These are phyloP conservation scores for Torulaspora pretoriensis DNA, from an alignment of 1,139 yeast genomes.

Conservation along the genomic window DNA sequence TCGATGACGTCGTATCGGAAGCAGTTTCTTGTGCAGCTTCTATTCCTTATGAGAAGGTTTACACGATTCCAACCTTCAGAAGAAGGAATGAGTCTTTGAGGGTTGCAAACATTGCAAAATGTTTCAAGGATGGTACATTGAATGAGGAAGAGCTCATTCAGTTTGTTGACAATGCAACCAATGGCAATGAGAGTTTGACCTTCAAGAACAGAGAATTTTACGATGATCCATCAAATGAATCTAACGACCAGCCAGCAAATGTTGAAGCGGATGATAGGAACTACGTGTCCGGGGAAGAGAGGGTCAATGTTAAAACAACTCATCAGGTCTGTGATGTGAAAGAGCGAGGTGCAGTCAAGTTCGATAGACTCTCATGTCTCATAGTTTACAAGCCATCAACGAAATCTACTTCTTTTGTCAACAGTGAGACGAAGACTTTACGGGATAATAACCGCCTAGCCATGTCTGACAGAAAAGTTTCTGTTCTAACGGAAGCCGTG, in stretches of 20 bases:
- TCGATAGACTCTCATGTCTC: conserved; percentile 26
- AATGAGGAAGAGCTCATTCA: conserved; percentile 18
- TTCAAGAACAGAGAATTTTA: conserved; percentile 23
- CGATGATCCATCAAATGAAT: conserved; percentile 11
- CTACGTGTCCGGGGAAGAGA: not conserved
- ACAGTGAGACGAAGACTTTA: not conserved
- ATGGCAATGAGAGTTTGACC: conserved; percentile 11
- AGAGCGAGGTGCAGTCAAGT: conserved; percentile 22
- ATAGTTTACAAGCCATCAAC: conserved; percentile 26
- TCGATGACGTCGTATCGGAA: not conserved
- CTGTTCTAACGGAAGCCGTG: conserved; percentile 7
- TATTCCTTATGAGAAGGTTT: conserved; percentile 13
- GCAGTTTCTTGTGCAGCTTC: conserved; percentile 4
- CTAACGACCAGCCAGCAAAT: not conserved
- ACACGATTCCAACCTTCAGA: conserved; percentile 30
- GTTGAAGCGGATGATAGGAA: not conserved
- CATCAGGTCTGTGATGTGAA: not conserved
- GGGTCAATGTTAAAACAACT: not conserved
- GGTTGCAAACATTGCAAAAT: conserved; percentile 21
- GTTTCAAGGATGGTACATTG: conserved; percentile 21
- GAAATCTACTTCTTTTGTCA: conserved; percentile 10
- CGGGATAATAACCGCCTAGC: conserved; percentile 2
- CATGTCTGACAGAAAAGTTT: not conserved
- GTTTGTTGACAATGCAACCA: conserved; percentile 13
- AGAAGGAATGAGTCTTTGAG: conserved; percentile 16